These are phyloP conservation scores for Xylaria sp. DNA, from an alignment of 495 filamentous ascomycete genomes.

Conservation along the genomic window DNA sequence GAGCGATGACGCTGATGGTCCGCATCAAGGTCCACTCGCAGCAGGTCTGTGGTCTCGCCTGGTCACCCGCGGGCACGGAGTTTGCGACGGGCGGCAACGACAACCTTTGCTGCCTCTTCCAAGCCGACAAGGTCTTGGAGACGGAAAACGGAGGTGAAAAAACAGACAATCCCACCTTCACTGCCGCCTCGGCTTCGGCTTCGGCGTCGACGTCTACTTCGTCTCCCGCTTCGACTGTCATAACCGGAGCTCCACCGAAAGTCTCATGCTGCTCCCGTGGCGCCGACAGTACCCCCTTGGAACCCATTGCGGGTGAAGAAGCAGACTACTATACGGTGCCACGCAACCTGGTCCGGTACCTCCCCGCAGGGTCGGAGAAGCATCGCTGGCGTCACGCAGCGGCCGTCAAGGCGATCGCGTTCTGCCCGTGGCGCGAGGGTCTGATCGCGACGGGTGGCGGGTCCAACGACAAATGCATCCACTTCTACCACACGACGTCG, in stretches of 20 bases:
- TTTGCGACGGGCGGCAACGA: slow-evolving; percentile 95
- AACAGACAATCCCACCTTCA: neutral
- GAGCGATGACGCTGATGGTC: slow-evolving; percentile 77
- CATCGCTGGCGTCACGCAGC: slow-evolving; percentile 81
- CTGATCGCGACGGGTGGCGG: slow-evolving; percentile 92
- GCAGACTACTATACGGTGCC: slow-evolving; percentile 27
- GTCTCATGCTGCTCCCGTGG: neutral
- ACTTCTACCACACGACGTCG: slow-evolving; percentile 90
- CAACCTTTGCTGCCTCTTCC: slow-evolving; percentile 85
- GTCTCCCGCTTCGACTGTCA: neutral
- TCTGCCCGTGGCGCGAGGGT: slow-evolving; percentile 92
- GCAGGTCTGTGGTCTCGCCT: slow-evolving; percentile 90
- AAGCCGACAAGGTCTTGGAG: slow-evolving; percentile 65
- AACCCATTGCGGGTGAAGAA: slow-evolving; percentile 5
- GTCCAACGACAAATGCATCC: slow-evolving; percentile 91
- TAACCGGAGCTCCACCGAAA: neutral
- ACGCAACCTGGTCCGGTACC: slow-evolving; percentile 33
- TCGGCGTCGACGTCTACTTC: slow-evolving; percentile 11
- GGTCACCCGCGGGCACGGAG: slow-evolving; percentile 76
- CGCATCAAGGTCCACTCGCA: slow-evolving; percentile 82
- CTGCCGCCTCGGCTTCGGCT: neutral
- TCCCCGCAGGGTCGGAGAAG: slow-evolving; percentile 63
- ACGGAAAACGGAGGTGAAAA: slow-evolving; percentile 5
- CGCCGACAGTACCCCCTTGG: neutral
- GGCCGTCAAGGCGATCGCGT: slow-evolving; percentile 95